Evolutionary conservation across 306 rosid species (phyloP), one percentile per base, ranked within the genome.

Genomic region (Mimosa bimucronata): DNA sequence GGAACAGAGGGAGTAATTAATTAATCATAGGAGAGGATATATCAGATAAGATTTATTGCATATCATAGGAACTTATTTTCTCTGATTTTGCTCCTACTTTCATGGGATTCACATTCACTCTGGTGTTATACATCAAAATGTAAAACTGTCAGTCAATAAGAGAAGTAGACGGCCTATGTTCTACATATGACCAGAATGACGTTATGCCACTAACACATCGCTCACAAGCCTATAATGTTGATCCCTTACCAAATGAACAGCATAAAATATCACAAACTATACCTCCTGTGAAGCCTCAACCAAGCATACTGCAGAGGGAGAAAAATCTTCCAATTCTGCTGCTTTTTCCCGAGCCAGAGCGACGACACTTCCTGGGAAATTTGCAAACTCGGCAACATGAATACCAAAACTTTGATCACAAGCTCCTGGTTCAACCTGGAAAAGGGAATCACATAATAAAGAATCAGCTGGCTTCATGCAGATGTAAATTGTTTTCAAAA

Each of bases 371-470:
- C 84, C 95, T 72, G 98, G 98, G 81, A 93, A 95, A 78, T 92
- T 95, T 66, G 98, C 98, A 75, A 95, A 95, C 81, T 95, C 98
- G 34, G 98, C 97, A 66, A 95, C 99, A 76, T 95, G 99, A 81
- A 95, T 95, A 31, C 99, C 98, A 30, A 95, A 95, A 88, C 99
- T 93, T 90, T 95, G 98, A 87, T 95, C 99, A 81, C 98, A 95
- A 79, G 99, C 93, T 81, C 99, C 96, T 75, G 96, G 94, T 83
- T 95, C 98, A 9, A 95, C 99, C 99, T 95, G 90, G 69, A 85
- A 81, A 80, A 82, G 34, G 73, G 31, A 68, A 81, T n/a, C 69
- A 71, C 48, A 44, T 7, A 68, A 77, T 76, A 46, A 76, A 71
- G 9, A 76, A 73, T 55, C 66, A 77, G 65, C 21, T 21, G 50